These are phyloP conservation scores for Coccinonectria pachysandricola DNA, from an alignment of 2,329 filamentous ascomycete species.

Conservation along the genomic window DNA sequence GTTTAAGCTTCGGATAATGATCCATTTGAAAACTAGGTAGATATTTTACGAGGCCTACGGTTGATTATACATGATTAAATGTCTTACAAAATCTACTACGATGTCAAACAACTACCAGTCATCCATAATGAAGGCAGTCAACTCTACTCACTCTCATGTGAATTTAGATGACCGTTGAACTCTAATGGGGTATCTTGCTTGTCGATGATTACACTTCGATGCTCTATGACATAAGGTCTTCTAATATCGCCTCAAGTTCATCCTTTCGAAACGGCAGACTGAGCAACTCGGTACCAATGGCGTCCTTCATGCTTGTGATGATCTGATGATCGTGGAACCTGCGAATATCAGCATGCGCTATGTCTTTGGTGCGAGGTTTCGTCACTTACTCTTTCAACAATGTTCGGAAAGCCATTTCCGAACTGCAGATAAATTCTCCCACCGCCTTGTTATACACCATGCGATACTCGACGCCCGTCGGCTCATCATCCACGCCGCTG, in stretches of 20 bases:
- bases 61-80: too few species aligned
- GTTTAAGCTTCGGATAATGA: too few species aligned
- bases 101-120: too few species aligned
- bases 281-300: conserved; percentile 72
- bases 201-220: conserved; percentile 2
- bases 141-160: too few species aligned
- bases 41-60: too few species aligned
- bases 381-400: conserved; percentile 75
- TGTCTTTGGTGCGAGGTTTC: background rate
- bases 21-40: too few species aligned
- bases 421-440: conserved; percentile 94
- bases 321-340: conserved; percentile 97
- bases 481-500: conserved; percentile 34
- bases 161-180: too few species aligned
- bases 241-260: conserved; percentile 79
- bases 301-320: conserved; percentile 81
- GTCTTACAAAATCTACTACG: too few species aligned
- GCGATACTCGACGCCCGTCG: conserved; percentile 75
- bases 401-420: conserved; percentile 90
- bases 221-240: conserved; percentile 45
- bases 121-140: too few species aligned
- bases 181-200: conserved; percentile 5
- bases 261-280: conserved; percentile 78
- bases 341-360: conserved; percentile 17
- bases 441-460: conserved; percentile 90